Conservation (phyloP, 768 basidiomycete genomes). For the Trametes punicea region DNA sequence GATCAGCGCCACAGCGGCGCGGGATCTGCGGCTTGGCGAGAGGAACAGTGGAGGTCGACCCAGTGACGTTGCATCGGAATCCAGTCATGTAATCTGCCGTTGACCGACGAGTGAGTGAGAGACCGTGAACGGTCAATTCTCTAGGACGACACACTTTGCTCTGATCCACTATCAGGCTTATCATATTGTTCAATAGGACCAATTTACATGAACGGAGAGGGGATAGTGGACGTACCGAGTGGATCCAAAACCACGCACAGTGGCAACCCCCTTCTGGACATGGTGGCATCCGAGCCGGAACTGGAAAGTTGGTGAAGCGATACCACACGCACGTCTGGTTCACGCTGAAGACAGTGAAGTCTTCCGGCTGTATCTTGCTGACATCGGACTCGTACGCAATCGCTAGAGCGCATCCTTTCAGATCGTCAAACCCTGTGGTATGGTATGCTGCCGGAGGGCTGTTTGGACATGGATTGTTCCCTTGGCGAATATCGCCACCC, state of each 20-base stretch:
- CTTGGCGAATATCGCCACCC: conserved; percentile 52
- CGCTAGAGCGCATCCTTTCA: conserved; percentile 63
- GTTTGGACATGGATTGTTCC: conserved; percentile 51
- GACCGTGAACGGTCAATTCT: background rate
- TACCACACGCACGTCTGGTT: conserved; percentile 76
- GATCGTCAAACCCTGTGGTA: conserved; percentile 50
- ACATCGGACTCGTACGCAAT: conserved; percentile 72
- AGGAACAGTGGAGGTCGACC: conserved; percentile 46
- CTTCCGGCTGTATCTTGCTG: conserved; percentile 53
- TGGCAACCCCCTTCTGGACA: conserved; percentile 64
- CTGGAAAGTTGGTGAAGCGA: conserved; percentile 63
- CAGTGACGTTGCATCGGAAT: conserved; percentile 63
- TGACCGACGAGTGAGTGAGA: background rate
- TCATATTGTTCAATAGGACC: background rate
- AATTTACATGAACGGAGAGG: too few species aligned
- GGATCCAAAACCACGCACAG: conserved; percentile 76
- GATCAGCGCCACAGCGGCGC: conserved; percentile 65
- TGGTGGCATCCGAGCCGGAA: conserved; percentile 64
- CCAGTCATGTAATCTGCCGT: conserved; percentile 67
- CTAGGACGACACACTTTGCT: conserved; percentile 48
- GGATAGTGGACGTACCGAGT: conserved; percentile 44
- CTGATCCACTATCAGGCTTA: conserved; percentile 50
- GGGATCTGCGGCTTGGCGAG: conserved; percentile 56
- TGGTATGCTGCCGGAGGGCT: conserved; percentile 41
- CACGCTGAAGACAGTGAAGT: conserved; percentile 71